Evolutionary conservation across 2,329 filamentous ascomycete species (phyloP).

Genomic region (Nannizziopsis arthrosporioides): DNA sequence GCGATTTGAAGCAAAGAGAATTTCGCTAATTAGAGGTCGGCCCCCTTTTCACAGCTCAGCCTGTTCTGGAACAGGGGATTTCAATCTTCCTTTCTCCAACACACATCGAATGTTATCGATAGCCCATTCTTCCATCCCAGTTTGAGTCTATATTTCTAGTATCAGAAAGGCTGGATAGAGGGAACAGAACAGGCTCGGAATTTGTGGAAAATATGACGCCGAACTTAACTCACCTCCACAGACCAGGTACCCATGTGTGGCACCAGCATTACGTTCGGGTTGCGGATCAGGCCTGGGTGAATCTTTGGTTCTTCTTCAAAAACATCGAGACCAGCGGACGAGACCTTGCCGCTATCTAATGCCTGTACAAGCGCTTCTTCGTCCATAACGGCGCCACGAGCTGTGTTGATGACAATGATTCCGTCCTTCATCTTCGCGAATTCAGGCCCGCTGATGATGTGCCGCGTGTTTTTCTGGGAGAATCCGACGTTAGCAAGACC

Average conservation of each 20-base stretch:
- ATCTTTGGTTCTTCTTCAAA: slow-evolving; percentile 71
- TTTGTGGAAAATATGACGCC: not conserved
- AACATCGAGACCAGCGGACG: slow-evolving; percentile 64
- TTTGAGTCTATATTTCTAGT: slow-evolving; percentile 37
- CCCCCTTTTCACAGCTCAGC: slow-evolving; percentile 22
- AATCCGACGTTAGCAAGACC: not conserved
- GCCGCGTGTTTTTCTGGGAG: slow-evolving; percentile 50
- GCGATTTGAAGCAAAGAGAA: too few relatives aligned
- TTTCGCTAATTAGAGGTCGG: not conserved
- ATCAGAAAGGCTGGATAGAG: not conserved
- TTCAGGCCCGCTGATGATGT: slow-evolving; percentile 60
- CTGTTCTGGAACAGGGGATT: slow-evolving; percentile 64
- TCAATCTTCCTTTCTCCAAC: slow-evolving; percentile 50
- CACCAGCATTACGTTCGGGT: slow-evolving; percentile 60
- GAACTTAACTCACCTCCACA: slow-evolving; percentile 39
- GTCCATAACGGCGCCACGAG: slow-evolving; percentile 70
- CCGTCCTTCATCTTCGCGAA: slow-evolving; percentile 69
- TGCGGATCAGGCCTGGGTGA: slow-evolving; percentile 58
- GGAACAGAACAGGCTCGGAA: too few relatives aligned
- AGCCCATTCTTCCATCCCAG: slow-evolving; percentile 60
- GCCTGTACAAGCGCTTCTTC: slow-evolving; percentile 67
- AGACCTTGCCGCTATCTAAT: slow-evolving; percentile 57
- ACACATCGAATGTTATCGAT: slow-evolving; percentile 58
- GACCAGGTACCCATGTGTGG: slow-evolving; percentile 85
- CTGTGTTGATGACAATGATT: slow-evolving; percentile 69